Evolutionary conservation across 768 basidiomycete species (phyloP).

Genomic region (Russula griseocarnosa): DNA sequence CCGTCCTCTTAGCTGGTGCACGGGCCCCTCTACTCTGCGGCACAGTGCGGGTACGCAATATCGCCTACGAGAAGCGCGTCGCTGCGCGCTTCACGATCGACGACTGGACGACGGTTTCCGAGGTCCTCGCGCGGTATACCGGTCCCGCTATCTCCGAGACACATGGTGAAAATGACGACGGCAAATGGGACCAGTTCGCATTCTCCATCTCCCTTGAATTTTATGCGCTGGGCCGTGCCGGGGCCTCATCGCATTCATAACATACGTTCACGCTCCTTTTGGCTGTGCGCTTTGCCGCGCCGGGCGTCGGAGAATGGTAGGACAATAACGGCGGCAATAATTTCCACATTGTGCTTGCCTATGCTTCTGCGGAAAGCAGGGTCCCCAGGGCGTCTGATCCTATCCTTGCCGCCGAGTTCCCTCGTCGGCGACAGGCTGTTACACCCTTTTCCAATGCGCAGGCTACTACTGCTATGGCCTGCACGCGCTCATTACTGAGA

Average conservation of each 20-base stretch:
- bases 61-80: constrained; percentile 47
- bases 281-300: not conserved
- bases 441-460: not conserved
- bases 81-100: constrained; percentile 49
- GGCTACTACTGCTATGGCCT: not conserved
- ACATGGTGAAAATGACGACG: not conserved
- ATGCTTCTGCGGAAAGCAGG: too few relatives aligned
- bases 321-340: constrained; percentile 18
- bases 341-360: not conserved
- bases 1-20: not conserved
- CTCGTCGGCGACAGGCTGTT: not conserved
- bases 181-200: constrained; percentile 15
- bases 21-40: constrained; percentile 36
- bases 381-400: not conserved
- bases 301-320: constrained; percentile 18
- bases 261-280: not conserved
- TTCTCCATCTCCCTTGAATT: constrained; percentile 11
- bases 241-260: not conserved
- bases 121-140: constrained; percentile 33
- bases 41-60: constrained; percentile 43
- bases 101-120: constrained; percentile 49
- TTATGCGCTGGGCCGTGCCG: not conserved
- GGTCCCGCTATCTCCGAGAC: not conserved
- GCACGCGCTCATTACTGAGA: not conserved
- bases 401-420: not conserved